Base-by-base conservation (phyloP, 371 early-diverging fungal genomes). In the Apophysomyces trapeziformis region DNA sequence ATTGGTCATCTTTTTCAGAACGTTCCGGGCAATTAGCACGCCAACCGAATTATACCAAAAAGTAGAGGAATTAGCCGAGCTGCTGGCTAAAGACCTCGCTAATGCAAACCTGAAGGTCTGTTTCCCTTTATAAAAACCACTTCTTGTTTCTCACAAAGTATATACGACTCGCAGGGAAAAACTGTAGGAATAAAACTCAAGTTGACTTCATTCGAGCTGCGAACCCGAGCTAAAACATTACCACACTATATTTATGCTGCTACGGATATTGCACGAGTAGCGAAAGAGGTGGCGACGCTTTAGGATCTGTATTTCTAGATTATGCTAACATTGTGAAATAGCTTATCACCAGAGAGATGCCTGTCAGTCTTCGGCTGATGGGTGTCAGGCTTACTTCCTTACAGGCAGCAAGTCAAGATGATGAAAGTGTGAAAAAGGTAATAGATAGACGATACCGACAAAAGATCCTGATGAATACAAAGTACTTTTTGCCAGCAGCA, bases 161-260 rank as follows among this genome's bases (percentile, higher is more conserved):
- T 1, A 26, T 26, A 26, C 32, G 32, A 26, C 32, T 26, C 32
- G 47, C 11, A 74, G 69, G 80, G 83, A 13, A 72, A 77, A 60
- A 83, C 80, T 6, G 57, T 83, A 7, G 71, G 73, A 1, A 73
- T 83, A 57, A 83, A 83, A 60, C 45, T 83, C 4, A 83, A 83
- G 36, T 64, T 70, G 38, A 71, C 75, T 7, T 73, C 75, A 16
- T 83, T 78, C 66, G 79, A 80, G 44, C 41, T 75, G 2, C 38
- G 74, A 5, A 71, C 76, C 36, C 66, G 80, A 9, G 71, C 80
- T 6, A 83, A 77, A 38, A 78, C 83, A 13, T 43, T 80, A 16
- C 75, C 78, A 12, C 63, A 50, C 1, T 75, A 68, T 58, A 72
- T 77, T 8, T 71, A 65, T 50, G 65, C 61, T 32, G 76, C 75